phyloP scores from a whole-genome alignment of 129 eudicot species.

The Logfia minima region DNA sequence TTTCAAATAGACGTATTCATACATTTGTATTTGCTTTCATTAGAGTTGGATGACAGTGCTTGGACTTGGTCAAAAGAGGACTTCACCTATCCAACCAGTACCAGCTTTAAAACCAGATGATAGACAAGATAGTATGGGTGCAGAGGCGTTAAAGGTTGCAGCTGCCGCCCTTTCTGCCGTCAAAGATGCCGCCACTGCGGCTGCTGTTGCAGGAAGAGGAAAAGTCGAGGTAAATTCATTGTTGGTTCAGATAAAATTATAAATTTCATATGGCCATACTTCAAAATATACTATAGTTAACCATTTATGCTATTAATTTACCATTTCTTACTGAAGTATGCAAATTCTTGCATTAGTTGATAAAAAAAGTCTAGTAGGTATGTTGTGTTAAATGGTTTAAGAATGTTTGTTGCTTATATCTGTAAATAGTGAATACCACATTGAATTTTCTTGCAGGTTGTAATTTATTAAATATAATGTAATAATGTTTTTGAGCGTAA shows the following conservation, averaged over 20 bases:
- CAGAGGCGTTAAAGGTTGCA: conserved; percentile 75
- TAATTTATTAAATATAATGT: too few relatives aligned
- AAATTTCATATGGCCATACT: not conserved
- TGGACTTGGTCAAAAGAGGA: conserved; percentile 68
- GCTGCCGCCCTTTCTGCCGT: conserved; percentile 97
- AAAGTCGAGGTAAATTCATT: conserved; percentile 64
- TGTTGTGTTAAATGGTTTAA: too few relatives aligned
- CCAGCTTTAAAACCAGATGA: conserved; percentile 29
- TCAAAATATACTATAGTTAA: not conserved
- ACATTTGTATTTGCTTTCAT: conserved; percentile 4
- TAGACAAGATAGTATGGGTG: conserved; percentile 43
- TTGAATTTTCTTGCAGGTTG: too few relatives aligned
- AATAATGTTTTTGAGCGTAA: not conserved
- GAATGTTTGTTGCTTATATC: too few relatives aligned
- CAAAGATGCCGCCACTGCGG: conserved; percentile 62
- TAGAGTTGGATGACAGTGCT: conserved; percentile 90
- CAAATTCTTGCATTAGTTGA: not conserved
- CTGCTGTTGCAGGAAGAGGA: conserved; percentile 60
- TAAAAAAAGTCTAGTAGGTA: too few relatives aligned
- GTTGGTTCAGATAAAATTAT: not conserved
- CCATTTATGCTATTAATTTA: not conserved
- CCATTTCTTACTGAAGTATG: not conserved
- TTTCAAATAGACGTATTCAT: conserved; percentile 13
- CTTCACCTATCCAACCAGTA: conserved; percentile 26
- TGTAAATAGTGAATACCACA: too few relatives aligned